A percentile compares a stretch with the other conserved stretches of the same genome.
These are phyloP conservation scores for Diaporthe citrichinensis DNA, from an alignment of 2,329 filamentous ascomycete genomes.

Conservation along the genomic window DNA sequence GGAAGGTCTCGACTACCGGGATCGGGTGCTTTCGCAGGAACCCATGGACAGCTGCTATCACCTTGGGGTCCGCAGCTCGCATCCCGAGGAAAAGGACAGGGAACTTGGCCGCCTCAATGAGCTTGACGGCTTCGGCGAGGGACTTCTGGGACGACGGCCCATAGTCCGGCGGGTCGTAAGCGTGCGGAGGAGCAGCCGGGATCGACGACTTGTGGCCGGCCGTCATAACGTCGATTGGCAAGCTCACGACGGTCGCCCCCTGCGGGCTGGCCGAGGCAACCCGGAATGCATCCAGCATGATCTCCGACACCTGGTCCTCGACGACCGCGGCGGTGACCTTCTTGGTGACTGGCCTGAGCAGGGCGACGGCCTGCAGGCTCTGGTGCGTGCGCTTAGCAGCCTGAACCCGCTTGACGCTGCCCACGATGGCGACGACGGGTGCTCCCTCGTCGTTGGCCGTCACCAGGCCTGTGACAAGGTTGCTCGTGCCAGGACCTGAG, in stretches of 20 bases:
- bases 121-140: conserved; percentile 51
- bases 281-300: conserved; percentile 61
- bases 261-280: conserved; percentile 57
- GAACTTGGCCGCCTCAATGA: conserved; percentile 52
- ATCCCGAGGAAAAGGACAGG: conserved; percentile 63
- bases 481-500: conserved; percentile 62
- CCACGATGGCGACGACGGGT: conserved; percentile 63
- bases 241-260: conserved; percentile 58
- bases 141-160: conserved; percentile 54
- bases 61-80: conserved; percentile 55
- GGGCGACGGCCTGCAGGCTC: conserved; percentile 59
- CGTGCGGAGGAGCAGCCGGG: conserved; percentile 54
- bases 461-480: conserved; percentile 60
- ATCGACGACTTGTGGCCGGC: conserved; percentile 52
- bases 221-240: conserved; percentile 61
- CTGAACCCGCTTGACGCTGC: conserved; percentile 59
- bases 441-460: conserved; percentile 63
- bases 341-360: conserved; percentile 60
- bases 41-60: conserved; percentile 57
- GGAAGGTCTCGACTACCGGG: conserved; percentile 65
- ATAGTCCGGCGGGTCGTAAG: conserved; percentile 57
- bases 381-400: conserved; percentile 63
- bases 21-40: conserved; percentile 58
- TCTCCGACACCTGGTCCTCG: conserved; percentile 62
- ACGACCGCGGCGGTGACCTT: conserved; percentile 57